Evolutionary conservation across 805 yeast genomes (phyloP).

Genomic region (Ascoidea asiatica): DNA sequence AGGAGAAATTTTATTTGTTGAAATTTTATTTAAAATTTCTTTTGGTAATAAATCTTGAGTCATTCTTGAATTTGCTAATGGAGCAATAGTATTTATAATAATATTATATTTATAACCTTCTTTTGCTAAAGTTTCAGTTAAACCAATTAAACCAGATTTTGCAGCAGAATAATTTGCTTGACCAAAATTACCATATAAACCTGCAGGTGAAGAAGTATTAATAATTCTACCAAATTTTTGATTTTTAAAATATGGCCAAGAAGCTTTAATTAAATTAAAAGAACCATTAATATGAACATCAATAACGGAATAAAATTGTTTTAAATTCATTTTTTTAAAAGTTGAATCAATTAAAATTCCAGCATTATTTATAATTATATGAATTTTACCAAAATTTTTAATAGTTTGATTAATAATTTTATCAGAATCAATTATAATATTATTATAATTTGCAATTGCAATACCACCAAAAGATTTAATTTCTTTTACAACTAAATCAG

Average conservation of each 20-base stretch:
- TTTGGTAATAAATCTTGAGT: slow-evolving; percentile 84
- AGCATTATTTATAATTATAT: slow-evolving; percentile 83
- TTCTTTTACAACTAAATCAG: slow-evolving; percentile 82
- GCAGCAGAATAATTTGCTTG: slow-evolving; percentile 95
- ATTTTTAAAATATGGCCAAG: slow-evolving; percentile 80
- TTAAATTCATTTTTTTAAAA: slow-evolving; percentile 73
- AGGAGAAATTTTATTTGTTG: slow-evolving; percentile 88
- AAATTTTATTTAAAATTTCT: slow-evolving; percentile 63
- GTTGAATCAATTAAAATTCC: slow-evolving; percentile 86
- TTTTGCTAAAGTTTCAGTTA: slow-evolving; percentile 88
- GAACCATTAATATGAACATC: slow-evolving; percentile 90
- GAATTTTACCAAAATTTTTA: slow-evolving; percentile 77
- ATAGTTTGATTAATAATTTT: slow-evolving; percentile 79
- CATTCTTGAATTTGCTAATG: slow-evolving; percentile 93
- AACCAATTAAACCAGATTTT: slow-evolving; percentile 78
- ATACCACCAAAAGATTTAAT: slow-evolving; percentile 62
- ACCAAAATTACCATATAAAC: slow-evolving; percentile 92
- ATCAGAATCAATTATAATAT: slow-evolving; percentile 71
- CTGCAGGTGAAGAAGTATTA: slow-evolving; percentile 96
- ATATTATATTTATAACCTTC: slow-evolving; percentile 85
- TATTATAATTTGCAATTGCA: slow-evolving; percentile 92
- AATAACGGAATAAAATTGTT: slow-evolving; percentile 66
- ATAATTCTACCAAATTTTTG: slow-evolving; percentile 82
- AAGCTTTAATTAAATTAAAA: slow-evolving; percentile 70
- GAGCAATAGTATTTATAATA: slow-evolving; percentile 77